These are phyloP conservation scores for Cercospora sp. DNA, from an alignment of 2,329 filamentous ascomycete genomes.

Conservation along the genomic window DNA sequence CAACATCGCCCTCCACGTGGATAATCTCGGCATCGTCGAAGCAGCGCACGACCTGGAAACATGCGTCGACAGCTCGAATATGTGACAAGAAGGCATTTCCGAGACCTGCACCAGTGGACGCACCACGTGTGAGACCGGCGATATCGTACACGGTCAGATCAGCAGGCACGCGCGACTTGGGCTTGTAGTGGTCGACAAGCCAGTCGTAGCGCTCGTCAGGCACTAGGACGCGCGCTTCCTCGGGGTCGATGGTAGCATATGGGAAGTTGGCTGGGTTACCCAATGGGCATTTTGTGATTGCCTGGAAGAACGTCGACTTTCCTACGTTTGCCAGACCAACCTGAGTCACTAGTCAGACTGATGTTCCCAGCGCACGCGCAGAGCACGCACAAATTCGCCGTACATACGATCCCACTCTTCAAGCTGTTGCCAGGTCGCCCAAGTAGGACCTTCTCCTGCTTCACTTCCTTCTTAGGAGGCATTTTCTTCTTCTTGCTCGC, in stretches of 20 bases:
- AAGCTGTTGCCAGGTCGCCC: constrained; percentile 95
- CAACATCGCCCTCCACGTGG: constrained; percentile 97
- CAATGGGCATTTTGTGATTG: constrained; percentile 95
- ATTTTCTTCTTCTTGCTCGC: constrained; percentile 66
- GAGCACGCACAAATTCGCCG: constrained; percentile 37
- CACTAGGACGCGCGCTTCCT: constrained; percentile 95
- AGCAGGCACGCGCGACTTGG: constrained; percentile 94
- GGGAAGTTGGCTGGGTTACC: constrained; percentile 99
- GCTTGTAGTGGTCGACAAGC: constrained; percentile 94
- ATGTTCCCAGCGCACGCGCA: constrained; percentile 36
- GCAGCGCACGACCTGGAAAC: constrained; percentile 45
- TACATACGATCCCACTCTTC: constrained; percentile 96
- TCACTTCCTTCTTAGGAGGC: constrained; percentile 89
- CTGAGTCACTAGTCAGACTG: constrained; percentile 56
- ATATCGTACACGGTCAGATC: constrained; percentile 99
- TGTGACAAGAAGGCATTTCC: constrained; percentile 98
- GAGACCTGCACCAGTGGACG: constrained; percentile 94
- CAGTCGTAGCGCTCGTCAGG: constrained; percentile 96
- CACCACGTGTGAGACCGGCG: constrained; percentile 90
- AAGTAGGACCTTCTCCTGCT: constrained; percentile 94
- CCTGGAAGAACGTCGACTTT: constrained; percentile 99
- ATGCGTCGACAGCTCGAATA: constrained; percentile 70
- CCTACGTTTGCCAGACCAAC: constrained; percentile 98
- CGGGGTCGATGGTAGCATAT: constrained; percentile 97
- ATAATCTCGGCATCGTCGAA: constrained; percentile 99